phyloP scores from a whole-genome alignment of 768 basidiomycete species.

The Tylopilus balloui region DNA sequence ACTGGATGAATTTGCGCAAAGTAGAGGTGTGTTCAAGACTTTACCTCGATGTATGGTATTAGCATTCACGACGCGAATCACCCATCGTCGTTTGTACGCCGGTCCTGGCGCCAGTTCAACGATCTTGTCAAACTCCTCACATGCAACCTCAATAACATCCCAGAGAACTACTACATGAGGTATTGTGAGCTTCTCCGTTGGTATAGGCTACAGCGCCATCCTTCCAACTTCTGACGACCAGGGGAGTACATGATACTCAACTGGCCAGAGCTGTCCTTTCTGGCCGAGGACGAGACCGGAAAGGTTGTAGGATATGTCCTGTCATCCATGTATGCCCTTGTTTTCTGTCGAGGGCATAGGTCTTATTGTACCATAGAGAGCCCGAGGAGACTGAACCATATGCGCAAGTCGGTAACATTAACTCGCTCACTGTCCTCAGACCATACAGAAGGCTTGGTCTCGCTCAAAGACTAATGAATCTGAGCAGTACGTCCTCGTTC shows the following conservation, averaged over 20 bases:
- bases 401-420: slow-evolving; percentile 23
- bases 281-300: slow-evolving; percentile 47
- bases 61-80: not conserved
- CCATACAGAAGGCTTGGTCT: slow-evolving; percentile 29
- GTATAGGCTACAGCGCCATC: not conserved
- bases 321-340: slow-evolving; percentile 47
- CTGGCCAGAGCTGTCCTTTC: slow-evolving; percentile 53
- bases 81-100: not conserved
- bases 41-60: not conserved
- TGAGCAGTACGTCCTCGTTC: slow-evolving; percentile 18
- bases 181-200: slow-evolving; percentile 23
- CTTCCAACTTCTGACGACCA: slow-evolving; percentile 20
- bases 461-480: slow-evolving; percentile 25
- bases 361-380: slow-evolving; percentile 20
- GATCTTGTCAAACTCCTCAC: slow-evolving; percentile 48
- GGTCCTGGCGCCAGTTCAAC: slow-evolving; percentile 32
- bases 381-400: slow-evolving; percentile 14
- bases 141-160: slow-evolving; percentile 50
- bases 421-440: slow-evolving; percentile 27
- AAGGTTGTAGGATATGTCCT: slow-evolving; percentile 53
- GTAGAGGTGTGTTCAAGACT: slow-evolving; percentile 21
- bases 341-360: not conserved
- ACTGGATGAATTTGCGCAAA: slow-evolving; percentile 28
- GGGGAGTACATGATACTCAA: slow-evolving; percentile 44
- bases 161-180: slow-evolving; percentile 42